A percentile compares a stretch with the other conserved stretches of the same genome.
phyloP scores from a whole-genome alignment of 2,329 filamentous ascomycete species.

The Aspergillus clavatus region DNA sequence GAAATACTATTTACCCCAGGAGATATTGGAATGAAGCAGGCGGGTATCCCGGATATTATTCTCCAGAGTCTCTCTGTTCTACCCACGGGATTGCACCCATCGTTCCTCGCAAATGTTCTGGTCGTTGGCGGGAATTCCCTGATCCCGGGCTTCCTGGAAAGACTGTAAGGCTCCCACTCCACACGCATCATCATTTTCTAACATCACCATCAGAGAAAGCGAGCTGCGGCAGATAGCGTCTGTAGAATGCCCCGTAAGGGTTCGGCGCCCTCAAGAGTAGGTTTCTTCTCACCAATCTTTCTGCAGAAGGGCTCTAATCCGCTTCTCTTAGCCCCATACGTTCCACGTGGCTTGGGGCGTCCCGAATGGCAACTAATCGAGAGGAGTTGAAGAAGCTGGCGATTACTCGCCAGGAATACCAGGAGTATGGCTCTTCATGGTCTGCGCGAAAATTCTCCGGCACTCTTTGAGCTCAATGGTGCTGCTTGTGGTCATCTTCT shows the following conservation, averaged over 20 bases:
- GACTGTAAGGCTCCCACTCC: constrained; percentile 50
- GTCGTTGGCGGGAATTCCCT: constrained; percentile 82
- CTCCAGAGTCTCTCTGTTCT: constrained; percentile 70
- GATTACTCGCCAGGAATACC: constrained; percentile 86
- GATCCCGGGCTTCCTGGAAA: constrained; percentile 74
- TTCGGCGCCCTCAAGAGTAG: constrained; percentile 62
- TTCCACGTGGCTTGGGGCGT: constrained; percentile 82
- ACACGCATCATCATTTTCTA: constrained; percentile 9
- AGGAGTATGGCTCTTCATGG: constrained; percentile 76
- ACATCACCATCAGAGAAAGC: constrained; percentile 44
- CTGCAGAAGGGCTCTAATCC: constrained; percentile 5
- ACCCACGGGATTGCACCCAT: constrained; percentile 78
- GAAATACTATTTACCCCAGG: constrained; percentile 83
- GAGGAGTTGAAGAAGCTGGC: constrained; percentile 60
- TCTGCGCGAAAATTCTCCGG: constrained; percentile 65
- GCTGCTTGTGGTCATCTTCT: not conserved
- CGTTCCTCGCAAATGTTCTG: constrained; percentile 78
- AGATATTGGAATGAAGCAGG: constrained; percentile 79
- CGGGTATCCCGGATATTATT: constrained; percentile 76
- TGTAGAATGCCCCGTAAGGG: constrained; percentile 71
- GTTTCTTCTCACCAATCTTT: constrained; percentile 18
- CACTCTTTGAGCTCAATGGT: constrained; percentile 3
- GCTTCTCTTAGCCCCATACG: constrained; percentile 55
- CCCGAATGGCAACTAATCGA: constrained; percentile 65
- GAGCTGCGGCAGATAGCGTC: constrained; percentile 69